A percentile compares a stretch with the other conserved stretches of the same genome.
Evolutionary conservation across 441 rosid genomes (phyloP).

Genomic region (Aquilaria agallochum): DNA sequence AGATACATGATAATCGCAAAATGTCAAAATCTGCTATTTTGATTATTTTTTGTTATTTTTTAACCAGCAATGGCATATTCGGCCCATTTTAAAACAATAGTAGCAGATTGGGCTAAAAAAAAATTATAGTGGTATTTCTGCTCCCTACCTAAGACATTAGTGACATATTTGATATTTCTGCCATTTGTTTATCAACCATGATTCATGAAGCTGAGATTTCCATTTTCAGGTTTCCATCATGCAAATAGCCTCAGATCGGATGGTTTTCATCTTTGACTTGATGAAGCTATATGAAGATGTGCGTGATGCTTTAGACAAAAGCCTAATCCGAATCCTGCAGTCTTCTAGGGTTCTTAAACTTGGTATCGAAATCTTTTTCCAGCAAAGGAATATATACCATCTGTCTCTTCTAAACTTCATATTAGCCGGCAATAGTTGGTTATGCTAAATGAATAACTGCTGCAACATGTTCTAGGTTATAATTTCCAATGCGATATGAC

Average conservation of each 20-base stretch:
- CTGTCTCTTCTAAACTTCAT: background rate
- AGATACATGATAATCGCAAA: no score
- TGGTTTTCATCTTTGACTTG: conserved; percentile 83
- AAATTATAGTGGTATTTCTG: no score
- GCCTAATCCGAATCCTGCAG: conserved; percentile 71
- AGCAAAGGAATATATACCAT: background rate
- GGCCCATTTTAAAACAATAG: no score
- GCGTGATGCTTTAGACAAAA: conserved; percentile 54
- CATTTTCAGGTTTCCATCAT: conserved; percentile 86
- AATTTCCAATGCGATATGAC: conserved; percentile 77
- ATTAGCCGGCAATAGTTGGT: background rate
- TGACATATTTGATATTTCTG: no score
- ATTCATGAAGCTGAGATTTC: conserved; percentile 4
- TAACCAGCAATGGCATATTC: no score
- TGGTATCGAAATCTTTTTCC: conserved; percentile 43
- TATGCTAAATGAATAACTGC: background rate
- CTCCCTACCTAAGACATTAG: no score
- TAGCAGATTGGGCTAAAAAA: no score
- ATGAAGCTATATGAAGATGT: conserved; percentile 69
- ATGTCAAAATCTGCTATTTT: no score
- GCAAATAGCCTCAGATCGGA: conserved; percentile 79
- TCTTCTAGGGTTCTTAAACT: conserved; percentile 75
- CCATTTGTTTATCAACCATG: no score
- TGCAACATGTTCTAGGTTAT: conserved; percentile 49
- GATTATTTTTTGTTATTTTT: no score